A percentile compares a stretch with the other conserved stretches of the same genome.
Conservation (phyloP, 1,284 basidiomycete species). For the Phylloporus gajari region DNA sequence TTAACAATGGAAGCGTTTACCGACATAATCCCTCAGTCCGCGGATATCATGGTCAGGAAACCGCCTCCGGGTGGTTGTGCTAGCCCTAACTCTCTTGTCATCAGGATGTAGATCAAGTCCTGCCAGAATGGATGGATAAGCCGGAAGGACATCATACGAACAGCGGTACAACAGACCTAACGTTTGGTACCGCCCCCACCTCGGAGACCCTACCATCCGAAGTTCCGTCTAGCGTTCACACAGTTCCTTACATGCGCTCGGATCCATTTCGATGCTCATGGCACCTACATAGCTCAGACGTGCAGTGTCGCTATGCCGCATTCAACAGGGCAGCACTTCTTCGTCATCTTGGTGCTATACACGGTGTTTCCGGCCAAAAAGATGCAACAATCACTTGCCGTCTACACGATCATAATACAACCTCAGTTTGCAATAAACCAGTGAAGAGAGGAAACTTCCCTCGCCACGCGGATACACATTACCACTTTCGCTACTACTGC, state of each 20-base stretch:
- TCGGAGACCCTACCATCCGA: too few species aligned
- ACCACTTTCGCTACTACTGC: conserved; percentile 25
- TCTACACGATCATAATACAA: conserved; percentile 17
- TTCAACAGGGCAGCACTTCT: conserved; percentile 24
- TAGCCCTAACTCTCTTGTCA: background rate
- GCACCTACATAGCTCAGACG: conserved; percentile 1
- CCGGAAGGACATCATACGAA: background rate
- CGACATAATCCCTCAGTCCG: background rate
- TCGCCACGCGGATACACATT: conserved; percentile 36
- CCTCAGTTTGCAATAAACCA: conserved; percentile 13
- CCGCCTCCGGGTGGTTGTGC: background rate
- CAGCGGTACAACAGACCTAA: background rate
- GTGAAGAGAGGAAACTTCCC: conserved; percentile 27
- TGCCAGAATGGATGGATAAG: background rate
- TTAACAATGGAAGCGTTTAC: background rate
- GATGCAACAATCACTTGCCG: conserved; percentile 12
- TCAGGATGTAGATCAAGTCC: background rate
- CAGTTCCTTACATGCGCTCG: background rate
- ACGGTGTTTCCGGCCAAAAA: conserved; percentile 24
- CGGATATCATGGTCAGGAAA: background rate
- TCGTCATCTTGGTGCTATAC: conserved; percentile 19
- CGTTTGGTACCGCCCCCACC: background rate
- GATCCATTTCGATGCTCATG: conserved; percentile 23
- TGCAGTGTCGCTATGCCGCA: conserved; percentile 16
- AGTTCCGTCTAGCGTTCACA: background rate